Percentiles rank a stretch among this genome's conserved stretches.
Conservation (phyloP, 225 moss, liverwort and hornwort genomes). For the Antitrichia curtipendula region DNA sequence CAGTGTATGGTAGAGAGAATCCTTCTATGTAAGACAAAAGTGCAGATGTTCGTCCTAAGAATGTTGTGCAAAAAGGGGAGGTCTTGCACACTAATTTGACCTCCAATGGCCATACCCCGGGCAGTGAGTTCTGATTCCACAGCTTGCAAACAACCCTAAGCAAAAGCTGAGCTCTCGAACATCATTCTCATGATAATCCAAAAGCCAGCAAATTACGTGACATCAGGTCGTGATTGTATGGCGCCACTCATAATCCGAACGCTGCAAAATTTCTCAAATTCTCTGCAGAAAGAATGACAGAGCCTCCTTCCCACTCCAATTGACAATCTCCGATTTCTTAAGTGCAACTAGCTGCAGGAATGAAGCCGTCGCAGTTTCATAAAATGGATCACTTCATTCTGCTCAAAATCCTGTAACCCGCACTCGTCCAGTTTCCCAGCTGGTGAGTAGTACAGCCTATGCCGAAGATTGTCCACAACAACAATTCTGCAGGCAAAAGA, state of each 20-base stretch:
- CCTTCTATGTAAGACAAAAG: background rate
- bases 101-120: background rate
- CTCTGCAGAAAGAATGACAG: background rate
- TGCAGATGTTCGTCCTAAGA: background rate
- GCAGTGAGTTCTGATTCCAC: background rate
- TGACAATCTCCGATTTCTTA: background rate
- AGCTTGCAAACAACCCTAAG: background rate
- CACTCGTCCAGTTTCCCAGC: background rate
- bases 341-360: background rate
- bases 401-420: background rate
- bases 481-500: background rate
- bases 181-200: background rate
- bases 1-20: fast-evolving
- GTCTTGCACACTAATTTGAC: background rate
- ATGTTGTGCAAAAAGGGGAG: background rate
- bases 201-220: background rate
- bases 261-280: background rate
- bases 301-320: background rate
- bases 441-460: background rate
- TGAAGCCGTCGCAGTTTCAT: background rate
- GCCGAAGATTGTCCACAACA: background rate
- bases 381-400: background rate
- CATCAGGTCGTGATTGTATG: background rate
- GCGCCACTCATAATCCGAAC: background rate
- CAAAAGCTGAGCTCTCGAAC: background rate